Evolutionary conservation across 1,284 basidiomycete genomes (phyloP).

Genomic region (Thecaphora frezii): DNA sequence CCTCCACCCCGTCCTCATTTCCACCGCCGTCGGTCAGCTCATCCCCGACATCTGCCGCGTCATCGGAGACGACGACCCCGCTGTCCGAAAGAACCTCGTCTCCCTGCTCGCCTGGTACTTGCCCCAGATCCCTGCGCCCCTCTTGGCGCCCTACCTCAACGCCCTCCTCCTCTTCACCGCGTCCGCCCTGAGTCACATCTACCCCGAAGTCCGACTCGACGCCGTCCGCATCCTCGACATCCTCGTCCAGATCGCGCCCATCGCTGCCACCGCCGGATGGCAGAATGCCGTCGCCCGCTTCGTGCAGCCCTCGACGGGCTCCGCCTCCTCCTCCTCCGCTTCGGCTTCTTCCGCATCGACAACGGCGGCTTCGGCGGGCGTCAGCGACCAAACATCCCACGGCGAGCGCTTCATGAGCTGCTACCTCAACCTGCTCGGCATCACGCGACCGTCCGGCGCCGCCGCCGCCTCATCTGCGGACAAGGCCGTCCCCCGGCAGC

Average conservation of each 20-base stretch:
- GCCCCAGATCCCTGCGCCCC: conserved; percentile 68
- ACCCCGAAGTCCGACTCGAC: conserved; percentile 88
- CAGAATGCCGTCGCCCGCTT: conserved; percentile 24
- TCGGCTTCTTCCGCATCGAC: background rate
- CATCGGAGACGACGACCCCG: conserved; percentile 67
- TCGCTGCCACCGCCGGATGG: conserved; percentile 53
- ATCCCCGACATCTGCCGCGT: conserved; percentile 71
- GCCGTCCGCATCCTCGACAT: conserved; percentile 80
- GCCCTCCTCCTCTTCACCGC: conserved; percentile 81
- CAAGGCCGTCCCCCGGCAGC: background rate
- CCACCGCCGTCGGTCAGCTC: conserved; percentile 68
- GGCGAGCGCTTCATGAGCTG: conserved; percentile 46
- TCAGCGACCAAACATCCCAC: conserved; percentile 21
- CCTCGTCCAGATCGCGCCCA: conserved; percentile 73
- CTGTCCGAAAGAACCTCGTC: conserved; percentile 62
- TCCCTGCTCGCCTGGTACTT: conserved; percentile 71
- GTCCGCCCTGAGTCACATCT: conserved; percentile 91
- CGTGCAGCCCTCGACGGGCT: conserved; percentile 8
- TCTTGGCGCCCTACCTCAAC: conserved; percentile 66
- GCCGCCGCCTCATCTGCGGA: conserved; percentile 1
- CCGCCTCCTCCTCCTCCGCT: conserved; percentile 10
- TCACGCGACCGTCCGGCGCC: conserved; percentile 23
- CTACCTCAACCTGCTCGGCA: conserved; percentile 47
- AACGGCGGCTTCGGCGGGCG: conserved; percentile 10
- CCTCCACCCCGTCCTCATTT: conserved; percentile 67